Conservation (phyloP, 192 early-diverging fungal species). For the Neocallimastix lanati region DNA sequence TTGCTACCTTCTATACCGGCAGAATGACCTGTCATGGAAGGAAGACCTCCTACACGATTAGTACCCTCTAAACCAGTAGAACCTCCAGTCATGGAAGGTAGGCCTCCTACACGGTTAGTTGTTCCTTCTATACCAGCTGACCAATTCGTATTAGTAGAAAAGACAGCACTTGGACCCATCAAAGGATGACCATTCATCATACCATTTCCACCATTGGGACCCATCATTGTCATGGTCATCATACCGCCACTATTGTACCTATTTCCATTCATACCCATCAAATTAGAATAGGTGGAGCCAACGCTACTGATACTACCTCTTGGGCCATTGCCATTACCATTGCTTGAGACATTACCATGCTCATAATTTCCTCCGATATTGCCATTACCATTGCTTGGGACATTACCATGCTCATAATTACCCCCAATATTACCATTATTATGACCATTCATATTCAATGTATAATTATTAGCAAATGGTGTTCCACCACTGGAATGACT, state of each 20-base stretch:
- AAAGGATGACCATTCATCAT: neutral
- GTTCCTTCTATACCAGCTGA: neutral
- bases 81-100: neutral
- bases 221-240: neutral
- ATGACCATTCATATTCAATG: neutral
- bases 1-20: neutral
- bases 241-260: neutral
- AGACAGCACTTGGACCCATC: neutral
- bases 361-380: no score
- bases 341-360: no score
- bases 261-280: no score
- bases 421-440: no score
- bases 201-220: neutral
- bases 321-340: neutral
- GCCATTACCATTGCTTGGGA: no score
- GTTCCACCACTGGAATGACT: no score
- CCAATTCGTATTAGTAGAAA: neutral
- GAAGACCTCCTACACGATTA: neutral
- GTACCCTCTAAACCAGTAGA: neutral
- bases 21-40: neutral
- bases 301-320: no score
- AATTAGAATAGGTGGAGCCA: no score
- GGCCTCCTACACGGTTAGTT: neutral
- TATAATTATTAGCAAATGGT: no score
- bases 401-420: neutral